phyloP scores from a whole-genome alignment of 1,284 basidiomycete species.

The Sporisorium reilianum region DNA sequence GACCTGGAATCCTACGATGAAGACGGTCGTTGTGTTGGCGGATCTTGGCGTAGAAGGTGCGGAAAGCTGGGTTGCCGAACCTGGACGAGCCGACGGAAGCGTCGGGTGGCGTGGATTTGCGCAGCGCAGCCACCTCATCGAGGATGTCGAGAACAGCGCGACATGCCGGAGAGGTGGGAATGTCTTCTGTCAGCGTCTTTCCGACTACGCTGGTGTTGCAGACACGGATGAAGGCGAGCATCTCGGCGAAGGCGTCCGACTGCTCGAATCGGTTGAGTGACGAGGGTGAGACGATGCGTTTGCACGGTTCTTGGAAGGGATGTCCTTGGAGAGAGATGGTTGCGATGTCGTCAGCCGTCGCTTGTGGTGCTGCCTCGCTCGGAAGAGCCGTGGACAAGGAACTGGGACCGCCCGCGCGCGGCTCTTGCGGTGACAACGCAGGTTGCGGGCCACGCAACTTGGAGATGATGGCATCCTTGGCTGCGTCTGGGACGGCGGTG shows the following conservation, averaged over 20 bases:
- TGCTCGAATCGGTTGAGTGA: constrained; percentile 86
- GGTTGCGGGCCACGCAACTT: constrained; percentile 25
- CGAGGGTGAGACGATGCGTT: constrained; percentile 81
- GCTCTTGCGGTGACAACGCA: constrained; percentile 3
- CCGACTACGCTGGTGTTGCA: constrained; percentile 84
- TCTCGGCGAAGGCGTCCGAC: constrained; percentile 78
- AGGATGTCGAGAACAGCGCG: constrained; percentile 63
- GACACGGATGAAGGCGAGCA: constrained; percentile 80
- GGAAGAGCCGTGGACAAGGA: constrained; percentile 2
- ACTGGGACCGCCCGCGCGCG: not conserved
- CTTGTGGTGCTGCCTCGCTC: constrained; percentile 7
- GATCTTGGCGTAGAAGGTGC: constrained; percentile 87
- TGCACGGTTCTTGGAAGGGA: constrained; percentile 71
- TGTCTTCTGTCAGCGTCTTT: constrained; percentile 77
- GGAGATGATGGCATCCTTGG: constrained; percentile 37
- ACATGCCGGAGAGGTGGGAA: constrained; percentile 34
- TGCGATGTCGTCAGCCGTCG: constrained; percentile 20
- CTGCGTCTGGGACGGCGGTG: constrained; percentile 22
- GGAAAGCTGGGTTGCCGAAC: constrained; percentile 97
- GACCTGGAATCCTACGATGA: constrained; percentile 66
- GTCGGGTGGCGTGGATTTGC: constrained; percentile 81
- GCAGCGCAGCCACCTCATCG: constrained; percentile 66
- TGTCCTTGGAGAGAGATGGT: constrained; percentile 19
- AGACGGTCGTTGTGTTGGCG: constrained; percentile 73
- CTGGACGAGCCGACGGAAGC: constrained; percentile 86